Percentiles rank a stretch among this genome's conserved stretches.
phyloP scores from a whole-genome alignment of 441 rosid species.

The Mallotus repandus region DNA sequence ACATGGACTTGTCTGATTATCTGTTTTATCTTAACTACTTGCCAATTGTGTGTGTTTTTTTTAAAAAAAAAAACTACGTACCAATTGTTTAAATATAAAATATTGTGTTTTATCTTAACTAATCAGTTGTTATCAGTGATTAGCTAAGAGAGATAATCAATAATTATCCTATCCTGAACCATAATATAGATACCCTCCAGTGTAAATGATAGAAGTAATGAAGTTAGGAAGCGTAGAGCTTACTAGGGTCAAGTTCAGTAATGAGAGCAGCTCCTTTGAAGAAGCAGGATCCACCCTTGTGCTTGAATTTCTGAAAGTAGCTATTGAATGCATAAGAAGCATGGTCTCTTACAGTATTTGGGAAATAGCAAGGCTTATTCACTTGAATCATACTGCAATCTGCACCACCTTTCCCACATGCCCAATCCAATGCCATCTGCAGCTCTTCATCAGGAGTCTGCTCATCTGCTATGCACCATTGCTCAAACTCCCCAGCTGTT shows the following conservation, averaged over 20 bases:
- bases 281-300: slow-evolving; percentile 63
- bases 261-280: slow-evolving; percentile 67
- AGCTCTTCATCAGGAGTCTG: slow-evolving; percentile 66
- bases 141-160: too few relatives aligned
- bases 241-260: slow-evolving; percentile 75
- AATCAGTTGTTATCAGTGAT: too few relatives aligned
- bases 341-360: slow-evolving; percentile 58
- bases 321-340: slow-evolving; percentile 65
- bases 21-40: background rate
- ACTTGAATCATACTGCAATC: slow-evolving; percentile 54
- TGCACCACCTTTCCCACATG: slow-evolving; percentile 55
- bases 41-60: too few relatives aligned
- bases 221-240: slow-evolving; percentile 13
- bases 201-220: background rate
- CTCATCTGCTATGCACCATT: slow-evolving; percentile 75
- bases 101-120: too few relatives aligned
- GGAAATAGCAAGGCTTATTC: slow-evolving; percentile 56
- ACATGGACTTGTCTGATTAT: slow-evolving; percentile 19
- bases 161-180: too few relatives aligned
- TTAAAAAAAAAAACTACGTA: too few relatives aligned
- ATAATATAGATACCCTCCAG: background rate
- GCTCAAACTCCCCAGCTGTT: slow-evolving; percentile 51
- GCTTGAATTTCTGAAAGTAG: slow-evolving; percentile 64
- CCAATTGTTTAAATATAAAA: background rate
- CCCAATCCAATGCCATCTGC: slow-evolving; percentile 63